phyloP scores from a whole-genome alignment of 805 yeast genomes.

The Saturnispora mendoncae region DNA sequence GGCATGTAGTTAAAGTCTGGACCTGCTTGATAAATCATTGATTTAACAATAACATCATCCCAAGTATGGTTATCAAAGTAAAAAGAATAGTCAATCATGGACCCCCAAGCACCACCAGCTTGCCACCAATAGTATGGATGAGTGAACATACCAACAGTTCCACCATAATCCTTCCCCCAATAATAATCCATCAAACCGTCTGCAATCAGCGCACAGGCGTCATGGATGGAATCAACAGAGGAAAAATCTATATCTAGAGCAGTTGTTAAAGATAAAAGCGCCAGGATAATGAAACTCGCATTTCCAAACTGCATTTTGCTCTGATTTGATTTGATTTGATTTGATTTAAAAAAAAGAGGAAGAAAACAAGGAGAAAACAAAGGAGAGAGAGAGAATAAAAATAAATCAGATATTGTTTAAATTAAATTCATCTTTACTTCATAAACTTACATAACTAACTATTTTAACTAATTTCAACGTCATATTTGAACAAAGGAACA shows the following conservation, averaged over 20 bases:
- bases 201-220: constrained; percentile 44
- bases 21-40: constrained; percentile 68
- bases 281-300: no score
- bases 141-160: constrained; percentile 78
- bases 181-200: constrained; percentile 64
- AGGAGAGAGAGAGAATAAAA: no score
- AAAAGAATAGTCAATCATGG: constrained; percentile 68
- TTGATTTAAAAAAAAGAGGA: no score
- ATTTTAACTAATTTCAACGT: no score
- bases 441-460: no score
- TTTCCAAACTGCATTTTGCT: no score
- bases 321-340: no score
- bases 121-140: constrained; percentile 98
- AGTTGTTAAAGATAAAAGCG: no score
- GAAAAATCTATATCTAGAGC: constrained; percentile 30
- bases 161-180: constrained; percentile 55
- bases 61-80: constrained; percentile 64
- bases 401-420: no score
- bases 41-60: constrained; percentile 46
- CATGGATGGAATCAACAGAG: constrained; percentile 37
- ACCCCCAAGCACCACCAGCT: constrained; percentile 94
- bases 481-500: no score
- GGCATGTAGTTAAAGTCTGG: constrained; percentile 75
- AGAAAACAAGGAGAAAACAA: no score
- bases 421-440: no score